Conservation (phyloP, 805 yeast species). For the Saccharomycopsis amapae region DNA sequence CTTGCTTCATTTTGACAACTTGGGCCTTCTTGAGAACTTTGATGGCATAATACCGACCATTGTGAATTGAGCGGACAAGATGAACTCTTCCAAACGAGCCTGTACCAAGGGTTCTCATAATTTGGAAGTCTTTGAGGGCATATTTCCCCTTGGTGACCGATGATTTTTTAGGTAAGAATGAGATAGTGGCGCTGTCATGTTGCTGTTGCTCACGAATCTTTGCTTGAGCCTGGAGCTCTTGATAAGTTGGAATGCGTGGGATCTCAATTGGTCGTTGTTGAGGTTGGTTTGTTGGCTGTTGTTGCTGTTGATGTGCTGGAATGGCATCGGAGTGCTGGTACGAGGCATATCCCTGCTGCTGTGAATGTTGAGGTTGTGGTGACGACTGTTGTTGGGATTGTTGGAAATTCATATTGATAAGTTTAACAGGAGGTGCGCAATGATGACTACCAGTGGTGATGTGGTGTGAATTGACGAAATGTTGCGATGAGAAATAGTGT, state of each 20-base stretch:
- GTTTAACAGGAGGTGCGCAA: too few relatives aligned
- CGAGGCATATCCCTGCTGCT: too few relatives aligned
- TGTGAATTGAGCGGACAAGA: slow-evolving; percentile 78
- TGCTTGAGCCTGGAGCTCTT: slow-evolving; percentile 21
- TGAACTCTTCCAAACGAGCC: slow-evolving; percentile 96
- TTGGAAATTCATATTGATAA: neutral
- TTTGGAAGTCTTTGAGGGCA: slow-evolving; percentile 69
- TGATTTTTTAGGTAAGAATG: slow-evolving; percentile 22
- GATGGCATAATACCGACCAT: slow-evolving; percentile 89
- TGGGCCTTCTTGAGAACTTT: slow-evolving; percentile 82
- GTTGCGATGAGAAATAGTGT: too few relatives aligned
- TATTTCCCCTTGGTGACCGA: slow-evolving; percentile 64
- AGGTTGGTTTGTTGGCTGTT: neutral
- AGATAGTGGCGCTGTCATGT: slow-evolving; percentile 9
- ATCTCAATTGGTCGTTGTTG: slow-evolving; percentile 11
- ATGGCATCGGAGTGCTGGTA: too few relatives aligned
- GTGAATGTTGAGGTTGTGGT: neutral
- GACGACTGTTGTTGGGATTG: neutral
- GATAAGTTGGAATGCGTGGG: slow-evolving; percentile 21
- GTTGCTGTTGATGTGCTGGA: slow-evolving; percentile 3
- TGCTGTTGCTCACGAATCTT: slow-evolving; percentile 13
- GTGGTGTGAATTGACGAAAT: too few relatives aligned
- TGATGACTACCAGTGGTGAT: too few relatives aligned
- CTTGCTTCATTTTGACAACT: slow-evolving; percentile 88
- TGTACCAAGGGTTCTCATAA: slow-evolving; percentile 85